Base-by-base conservation (phyloP, 371 early-diverging fungal species). In the Gilbertella persicaria region DNA sequence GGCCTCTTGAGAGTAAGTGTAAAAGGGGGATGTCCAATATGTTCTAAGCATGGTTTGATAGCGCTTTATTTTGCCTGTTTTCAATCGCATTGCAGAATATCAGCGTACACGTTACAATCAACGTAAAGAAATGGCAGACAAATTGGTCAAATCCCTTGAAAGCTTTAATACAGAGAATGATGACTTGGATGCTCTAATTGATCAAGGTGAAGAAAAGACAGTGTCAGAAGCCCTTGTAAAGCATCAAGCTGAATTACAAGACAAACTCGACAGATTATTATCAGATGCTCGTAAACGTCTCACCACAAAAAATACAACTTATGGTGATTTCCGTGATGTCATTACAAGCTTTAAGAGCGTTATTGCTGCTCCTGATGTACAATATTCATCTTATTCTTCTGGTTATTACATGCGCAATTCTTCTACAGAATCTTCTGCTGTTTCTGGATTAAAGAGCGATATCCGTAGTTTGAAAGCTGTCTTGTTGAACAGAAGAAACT, bases 1-100 rank as follows among this genome's bases (percentile, higher is more conserved):
- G 64, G 69, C 21, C 25, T 71, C 24, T 55, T 78, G 33, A 72
- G 62, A 62, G 79, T 78, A 78, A 63, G 45, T 19, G 4, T 1
- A 19, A 25, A 8, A 19, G 12, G 29, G 29, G 26, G 19, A 17
- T 7, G 3, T 37, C 10, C 2, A 14, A 5, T 30, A 16, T 21
- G 21, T 21, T 10, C 1, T 29, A 4, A 43, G 17, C 5, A 41
- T 5, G 3, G 5, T 37, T 16, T 12, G 20, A 3, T 53, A 66
- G 66, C 45, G 45, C 13, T 58, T 60, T n/a, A 57, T 66, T 35
- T 39, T 28, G 39, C 66, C 66, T n/a, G 45, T 66, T 21, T 60
- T 60, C 13, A 53, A 66, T 36, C 54, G 53, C 20, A 66, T 66
- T 45, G 50, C 61, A 9, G 55, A 52, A 23, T 66, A 61, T 28